Conservation (phyloP, 163 green algal genomes). For the Smithsoniella earleae region DNA sequence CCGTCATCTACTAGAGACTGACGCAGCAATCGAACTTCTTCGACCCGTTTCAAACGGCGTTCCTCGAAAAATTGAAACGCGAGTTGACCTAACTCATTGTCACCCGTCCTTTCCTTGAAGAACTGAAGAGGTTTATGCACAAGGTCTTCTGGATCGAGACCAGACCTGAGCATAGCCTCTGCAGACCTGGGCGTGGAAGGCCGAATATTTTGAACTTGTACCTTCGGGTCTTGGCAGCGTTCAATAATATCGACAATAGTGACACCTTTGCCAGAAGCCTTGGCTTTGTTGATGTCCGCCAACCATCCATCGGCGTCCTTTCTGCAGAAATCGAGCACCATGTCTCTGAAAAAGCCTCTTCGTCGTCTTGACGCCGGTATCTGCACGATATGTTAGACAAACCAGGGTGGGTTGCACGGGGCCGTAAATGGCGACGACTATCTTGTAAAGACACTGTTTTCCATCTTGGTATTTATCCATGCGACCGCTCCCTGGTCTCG, state of each 20-base stretch:
- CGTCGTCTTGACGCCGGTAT: too few relatives aligned
- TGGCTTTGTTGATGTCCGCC: neutral
- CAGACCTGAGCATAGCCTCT: neutral
- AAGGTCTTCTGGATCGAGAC: conserved; percentile 26
- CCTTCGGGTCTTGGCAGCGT: conserved; percentile 13
- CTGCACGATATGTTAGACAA: too few relatives aligned
- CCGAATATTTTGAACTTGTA: neutral
- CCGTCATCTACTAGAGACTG: conserved; percentile 25
- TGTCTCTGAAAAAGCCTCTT: too few relatives aligned
- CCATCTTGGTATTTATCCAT: too few relatives aligned
- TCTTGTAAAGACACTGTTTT: too few relatives aligned
- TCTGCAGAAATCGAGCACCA: neutral
- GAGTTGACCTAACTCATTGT: neutral
- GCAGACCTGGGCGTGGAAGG: conserved; percentile 14
- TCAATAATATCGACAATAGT: conserved; percentile 6
- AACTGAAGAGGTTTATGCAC: conserved; percentile 17
- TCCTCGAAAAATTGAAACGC: conserved; percentile 14
- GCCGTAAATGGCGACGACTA: too few relatives aligned
- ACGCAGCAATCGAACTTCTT: conserved; percentile 7
- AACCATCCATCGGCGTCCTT: neutral
- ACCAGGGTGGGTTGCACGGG: too few relatives aligned
- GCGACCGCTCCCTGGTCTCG: too few relatives aligned
- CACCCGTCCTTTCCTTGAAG: conserved; percentile 5
- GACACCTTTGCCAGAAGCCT: conserved; percentile 24
- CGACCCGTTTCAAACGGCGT: conserved; percentile 17